Evolutionary conservation across 1,139 yeast species (phyloP).

Genomic region (Suhomyces bolitotheri): DNA sequence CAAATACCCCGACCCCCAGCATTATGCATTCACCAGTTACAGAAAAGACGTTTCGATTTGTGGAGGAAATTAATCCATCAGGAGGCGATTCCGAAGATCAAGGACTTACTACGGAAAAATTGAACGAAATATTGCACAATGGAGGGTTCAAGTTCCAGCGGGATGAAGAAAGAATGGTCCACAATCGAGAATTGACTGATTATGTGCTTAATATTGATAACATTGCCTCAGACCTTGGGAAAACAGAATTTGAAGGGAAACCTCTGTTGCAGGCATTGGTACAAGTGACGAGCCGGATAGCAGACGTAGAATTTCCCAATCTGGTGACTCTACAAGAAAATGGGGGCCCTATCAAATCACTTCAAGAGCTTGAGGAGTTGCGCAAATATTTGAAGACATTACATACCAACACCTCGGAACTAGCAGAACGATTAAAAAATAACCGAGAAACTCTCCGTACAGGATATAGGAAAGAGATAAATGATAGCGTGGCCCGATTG

Average conservation of each 20-base stretch:
- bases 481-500: constrained; percentile 30
- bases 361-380: constrained; percentile 16
- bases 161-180: constrained; percentile 17
- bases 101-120: constrained; percentile 14
- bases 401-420: constrained; percentile 12
- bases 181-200: constrained; percentile 31
- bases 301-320: constrained; percentile 7
- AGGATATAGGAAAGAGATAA: constrained; percentile 30
- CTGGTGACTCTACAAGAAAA: constrained; percentile 6
- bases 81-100: neutral
- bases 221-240: constrained; percentile 23
- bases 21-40: constrained; percentile 11
- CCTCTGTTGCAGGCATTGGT: constrained; percentile 12
- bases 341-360: constrained; percentile 9
- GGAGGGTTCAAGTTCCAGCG: constrained; percentile 28
- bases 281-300: constrained; percentile 7
- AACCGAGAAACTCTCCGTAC: constrained; percentile 21
- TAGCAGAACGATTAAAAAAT: constrained; percentile 18
- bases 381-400: constrained; percentile 14
- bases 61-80: constrained; percentile 4
- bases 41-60: constrained; percentile 11
- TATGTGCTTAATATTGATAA: constrained; percentile 38
- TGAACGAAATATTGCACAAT: constrained; percentile 20
- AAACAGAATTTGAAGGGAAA: constrained; percentile 7
- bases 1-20: constrained; percentile 4